phyloP scores from a whole-genome alignment of 495 filamentous ascomycete species.

The Aspergillus panamensis region DNA sequence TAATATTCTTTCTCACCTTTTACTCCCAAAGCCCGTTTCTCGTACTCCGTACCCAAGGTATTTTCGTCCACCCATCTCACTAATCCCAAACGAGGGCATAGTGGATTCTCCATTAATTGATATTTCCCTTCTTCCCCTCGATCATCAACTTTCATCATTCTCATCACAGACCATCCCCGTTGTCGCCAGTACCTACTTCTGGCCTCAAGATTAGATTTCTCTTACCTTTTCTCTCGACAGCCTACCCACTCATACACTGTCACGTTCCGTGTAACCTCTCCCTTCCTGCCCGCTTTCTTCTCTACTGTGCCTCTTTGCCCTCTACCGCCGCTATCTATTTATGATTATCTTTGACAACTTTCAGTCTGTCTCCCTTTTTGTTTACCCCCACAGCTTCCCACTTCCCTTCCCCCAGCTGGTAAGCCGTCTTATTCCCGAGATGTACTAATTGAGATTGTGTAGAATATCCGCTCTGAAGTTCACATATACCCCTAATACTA shows the following conservation, averaged over 20 bases:
- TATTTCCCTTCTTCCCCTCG: constrained; percentile 17
- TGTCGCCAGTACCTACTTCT: constrained; percentile 3
- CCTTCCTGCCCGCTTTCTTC: constrained; percentile 1
- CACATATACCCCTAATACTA: constrained; percentile 21
- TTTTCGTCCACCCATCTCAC: constrained; percentile 15
- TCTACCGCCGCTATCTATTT: neutral
- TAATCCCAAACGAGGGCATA: constrained; percentile 13
- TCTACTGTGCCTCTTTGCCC: neutral
- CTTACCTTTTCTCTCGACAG: neutral
- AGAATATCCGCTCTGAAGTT: constrained; percentile 8
- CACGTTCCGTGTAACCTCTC: constrained; percentile 4
- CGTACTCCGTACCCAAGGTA: constrained; percentile 6
- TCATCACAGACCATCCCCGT: constrained; percentile 11
- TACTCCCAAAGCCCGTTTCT: neutral
- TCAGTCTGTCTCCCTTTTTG: constrained; percentile 9
- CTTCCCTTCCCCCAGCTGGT: too few relatives aligned
- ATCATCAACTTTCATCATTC: constrained; percentile 4
- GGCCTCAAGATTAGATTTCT: neutral
- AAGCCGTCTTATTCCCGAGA: too few relatives aligned
- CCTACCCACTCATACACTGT: neutral
- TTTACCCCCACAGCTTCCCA: too few relatives aligned
- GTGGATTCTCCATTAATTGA: constrained; percentile 14
- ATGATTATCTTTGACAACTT: neutral
- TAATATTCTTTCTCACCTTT: constrained; percentile 4
- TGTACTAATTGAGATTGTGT: constrained; percentile 8